Percentiles rank a stretch among this genome's conserved stretches.
Evolutionary conservation across 1,284 basidiomycete genomes (phyloP).

Genomic region (Naganishia sp.): DNA sequence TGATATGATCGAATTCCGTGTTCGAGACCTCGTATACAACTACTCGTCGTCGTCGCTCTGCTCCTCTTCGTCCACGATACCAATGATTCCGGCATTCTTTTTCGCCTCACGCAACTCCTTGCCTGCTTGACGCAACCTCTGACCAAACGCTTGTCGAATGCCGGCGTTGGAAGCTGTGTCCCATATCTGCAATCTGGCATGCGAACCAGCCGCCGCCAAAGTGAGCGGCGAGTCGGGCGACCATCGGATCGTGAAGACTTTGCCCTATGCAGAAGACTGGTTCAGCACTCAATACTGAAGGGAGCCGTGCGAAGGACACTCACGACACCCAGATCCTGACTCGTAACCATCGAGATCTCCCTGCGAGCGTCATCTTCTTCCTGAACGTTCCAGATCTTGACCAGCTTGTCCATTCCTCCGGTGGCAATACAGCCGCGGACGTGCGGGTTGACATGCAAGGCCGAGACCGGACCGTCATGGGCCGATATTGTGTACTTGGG

Average conservation of each 20-base stretch:
- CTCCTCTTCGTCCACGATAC: slow-evolving; percentile 37
- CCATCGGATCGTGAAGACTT: slow-evolving; percentile 87
- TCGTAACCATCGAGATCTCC: slow-evolving; percentile 82
- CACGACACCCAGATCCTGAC: slow-evolving; percentile 89
- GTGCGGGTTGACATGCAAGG: slow-evolving; percentile 87
- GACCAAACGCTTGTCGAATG: slow-evolving; percentile 73
- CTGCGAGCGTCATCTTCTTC: slow-evolving; percentile 67
- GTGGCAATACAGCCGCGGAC: slow-evolving; percentile 89
- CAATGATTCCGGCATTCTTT: slow-evolving; percentile 52
- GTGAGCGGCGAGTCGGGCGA: slow-evolving; percentile 94
- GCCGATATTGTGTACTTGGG: slow-evolving; percentile 85
- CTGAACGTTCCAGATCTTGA: slow-evolving; percentile 91
- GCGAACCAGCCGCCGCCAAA: slow-evolving; percentile 88
- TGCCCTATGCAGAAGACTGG: slow-evolving; percentile 64
- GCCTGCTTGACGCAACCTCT: slow-evolving; percentile 71
- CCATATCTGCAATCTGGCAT: slow-evolving; percentile 92
- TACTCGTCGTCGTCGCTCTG: slow-evolving; percentile 32
- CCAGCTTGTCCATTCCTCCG: slow-evolving; percentile 87
- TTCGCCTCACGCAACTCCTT: slow-evolving; percentile 63
- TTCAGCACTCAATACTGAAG: background rate
- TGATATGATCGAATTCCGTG: background rate
- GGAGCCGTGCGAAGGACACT: slow-evolving; percentile 49
- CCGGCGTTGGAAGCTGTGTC: slow-evolving; percentile 78
- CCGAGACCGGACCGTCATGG: slow-evolving; percentile 90
- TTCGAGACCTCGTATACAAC: slow-evolving; percentile 2